phyloP scores from a whole-genome alignment of 2,329 filamentous ascomycete species.

The Curvularia spicifera region DNA sequence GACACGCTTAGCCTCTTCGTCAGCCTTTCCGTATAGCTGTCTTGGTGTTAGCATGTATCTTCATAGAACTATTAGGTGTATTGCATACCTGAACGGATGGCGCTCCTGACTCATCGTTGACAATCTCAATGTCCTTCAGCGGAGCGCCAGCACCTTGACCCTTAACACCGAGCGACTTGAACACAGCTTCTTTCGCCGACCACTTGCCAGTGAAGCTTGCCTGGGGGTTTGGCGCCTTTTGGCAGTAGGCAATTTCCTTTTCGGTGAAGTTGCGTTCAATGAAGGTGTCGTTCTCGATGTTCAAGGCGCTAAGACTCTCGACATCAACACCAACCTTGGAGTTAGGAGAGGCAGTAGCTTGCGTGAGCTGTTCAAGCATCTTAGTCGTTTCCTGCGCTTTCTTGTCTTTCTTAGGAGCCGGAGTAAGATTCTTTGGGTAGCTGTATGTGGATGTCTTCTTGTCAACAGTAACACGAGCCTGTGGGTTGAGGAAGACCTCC shows the following conservation, averaged over 20 bases:
- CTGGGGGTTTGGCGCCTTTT: slow-evolving; percentile 76
- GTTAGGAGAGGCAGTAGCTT: slow-evolving; percentile 62
- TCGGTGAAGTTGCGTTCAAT: slow-evolving; percentile 92
- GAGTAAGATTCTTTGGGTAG: slow-evolving; percentile 62
- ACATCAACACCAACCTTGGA: slow-evolving; percentile 94
- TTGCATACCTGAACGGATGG: slow-evolving; percentile 81
- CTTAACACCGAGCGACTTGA: slow-evolving; percentile 90
- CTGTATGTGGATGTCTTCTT: slow-evolving; percentile 83
- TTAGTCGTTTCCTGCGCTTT: slow-evolving; percentile 69
- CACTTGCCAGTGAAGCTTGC: slow-evolving; percentile 94
- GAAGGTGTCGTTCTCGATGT: slow-evolving; percentile 93
- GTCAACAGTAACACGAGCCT: slow-evolving; percentile 82
- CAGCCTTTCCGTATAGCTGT: slow-evolving; percentile 85
- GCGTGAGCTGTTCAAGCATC: slow-evolving; percentile 78
- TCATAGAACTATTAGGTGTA: slow-evolving; percentile 1
- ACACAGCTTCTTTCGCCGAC: slow-evolving; percentile 98
- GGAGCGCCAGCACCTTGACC: slow-evolving; percentile 88
- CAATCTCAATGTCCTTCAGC: slow-evolving; percentile 93
- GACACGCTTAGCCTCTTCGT: slow-evolving; percentile 80
- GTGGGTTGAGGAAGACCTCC: slow-evolving; percentile 90
- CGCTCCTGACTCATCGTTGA: slow-evolving; percentile 78
- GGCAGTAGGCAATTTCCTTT: slow-evolving; percentile 85
- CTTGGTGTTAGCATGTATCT: slow-evolving; percentile 18
- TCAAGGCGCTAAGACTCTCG: slow-evolving; percentile 84
- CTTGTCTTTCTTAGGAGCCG: slow-evolving; percentile 68